phyloP scores from a whole-genome alignment of 768 basidiomycete genomes.

The Lentinula sp. region DNA sequence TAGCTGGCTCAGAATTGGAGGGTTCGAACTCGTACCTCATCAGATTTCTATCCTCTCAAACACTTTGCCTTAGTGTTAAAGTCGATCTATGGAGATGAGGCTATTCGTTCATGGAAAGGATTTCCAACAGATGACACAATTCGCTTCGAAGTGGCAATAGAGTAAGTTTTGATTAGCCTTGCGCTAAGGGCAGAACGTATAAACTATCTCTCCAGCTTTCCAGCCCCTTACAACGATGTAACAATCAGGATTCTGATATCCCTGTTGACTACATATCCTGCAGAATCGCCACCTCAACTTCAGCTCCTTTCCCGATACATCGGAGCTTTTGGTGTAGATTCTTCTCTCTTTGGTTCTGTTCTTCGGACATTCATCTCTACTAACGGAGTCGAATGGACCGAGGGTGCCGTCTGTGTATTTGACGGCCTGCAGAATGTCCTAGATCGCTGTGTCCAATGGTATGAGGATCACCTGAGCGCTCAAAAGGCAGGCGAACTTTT shows the following conservation, averaged over 20 bases:
- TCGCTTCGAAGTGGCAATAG: slow-evolving; percentile 60
- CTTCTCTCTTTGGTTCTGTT: slow-evolving; percentile 68
- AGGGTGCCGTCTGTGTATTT: slow-evolving; percentile 76
- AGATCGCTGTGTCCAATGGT: slow-evolving; percentile 66
- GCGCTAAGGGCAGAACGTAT: not conserved
- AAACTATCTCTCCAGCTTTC: slow-evolving; percentile 31
- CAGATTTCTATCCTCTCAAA: too few species aligned
- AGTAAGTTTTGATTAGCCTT: slow-evolving; percentile 36
- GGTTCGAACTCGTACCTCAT: slow-evolving; percentile 20
- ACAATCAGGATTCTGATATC: slow-evolving; percentile 53
- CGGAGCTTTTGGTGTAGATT: slow-evolving; percentile 71
- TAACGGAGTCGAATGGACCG: slow-evolving; percentile 70
- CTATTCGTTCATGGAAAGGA: slow-evolving; percentile 49
- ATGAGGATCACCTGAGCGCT: slow-evolving; percentile 53
- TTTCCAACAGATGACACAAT: slow-evolving; percentile 28
- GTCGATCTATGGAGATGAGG: slow-evolving; percentile 73
- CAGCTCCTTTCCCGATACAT: slow-evolving; percentile 84
- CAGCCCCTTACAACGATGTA: slow-evolving; percentile 46
- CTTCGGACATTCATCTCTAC: slow-evolving; percentile 77
- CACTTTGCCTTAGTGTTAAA: slow-evolving; percentile 49
- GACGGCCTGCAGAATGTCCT: slow-evolving; percentile 77
- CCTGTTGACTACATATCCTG: slow-evolving; percentile 52
- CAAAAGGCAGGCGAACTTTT: slow-evolving; percentile 50
- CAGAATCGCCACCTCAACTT: slow-evolving; percentile 65
- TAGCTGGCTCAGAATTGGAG: slow-evolving; percentile 41